These are phyloP conservation scores for Ceratocystis eucalypticola DNA, from an alignment of 2,329 filamentous ascomycete species.

Conservation along the genomic window DNA sequence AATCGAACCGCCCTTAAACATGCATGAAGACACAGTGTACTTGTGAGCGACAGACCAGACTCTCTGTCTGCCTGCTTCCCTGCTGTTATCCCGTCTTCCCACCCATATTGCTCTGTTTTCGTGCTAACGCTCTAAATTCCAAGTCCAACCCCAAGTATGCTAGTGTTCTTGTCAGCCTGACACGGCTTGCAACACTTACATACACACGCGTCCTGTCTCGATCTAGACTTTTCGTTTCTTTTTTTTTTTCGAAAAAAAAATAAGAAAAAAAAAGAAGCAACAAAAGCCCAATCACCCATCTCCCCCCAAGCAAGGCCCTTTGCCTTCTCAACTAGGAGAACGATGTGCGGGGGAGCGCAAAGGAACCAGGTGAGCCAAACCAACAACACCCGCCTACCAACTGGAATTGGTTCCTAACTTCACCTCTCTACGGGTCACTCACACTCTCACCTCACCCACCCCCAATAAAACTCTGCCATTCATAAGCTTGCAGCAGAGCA, in stretches of 20 bases:
- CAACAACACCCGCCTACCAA: neutral
- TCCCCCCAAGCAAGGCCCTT: neutral
- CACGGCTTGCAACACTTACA: neutral
- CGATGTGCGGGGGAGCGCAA: neutral
- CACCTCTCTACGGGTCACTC: neutral
- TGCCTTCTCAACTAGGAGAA: neutral
- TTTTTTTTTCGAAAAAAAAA: too few species aligned
- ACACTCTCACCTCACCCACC: neutral
- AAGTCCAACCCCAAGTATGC: too few species aligned
- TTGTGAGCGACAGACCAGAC: neutral
- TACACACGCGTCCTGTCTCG: neutral
- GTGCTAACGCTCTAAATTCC: too few species aligned
- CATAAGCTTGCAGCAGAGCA: neutral
- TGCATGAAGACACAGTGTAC: neutral
- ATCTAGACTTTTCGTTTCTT: neutral
- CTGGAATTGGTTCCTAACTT: neutral
- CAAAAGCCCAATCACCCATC: neutral
- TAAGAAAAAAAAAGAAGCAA: too few species aligned
- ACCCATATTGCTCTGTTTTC: neutral
- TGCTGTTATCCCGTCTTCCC: neutral
- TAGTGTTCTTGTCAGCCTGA: neutral
- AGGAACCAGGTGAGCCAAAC: neutral
- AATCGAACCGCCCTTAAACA: neutral
- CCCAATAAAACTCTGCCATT: neutral
- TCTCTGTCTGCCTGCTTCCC: too few species aligned